Evolutionary conservation across 345 rosid species (phyloP).

Genomic region (Gossypium anomalum): DNA sequence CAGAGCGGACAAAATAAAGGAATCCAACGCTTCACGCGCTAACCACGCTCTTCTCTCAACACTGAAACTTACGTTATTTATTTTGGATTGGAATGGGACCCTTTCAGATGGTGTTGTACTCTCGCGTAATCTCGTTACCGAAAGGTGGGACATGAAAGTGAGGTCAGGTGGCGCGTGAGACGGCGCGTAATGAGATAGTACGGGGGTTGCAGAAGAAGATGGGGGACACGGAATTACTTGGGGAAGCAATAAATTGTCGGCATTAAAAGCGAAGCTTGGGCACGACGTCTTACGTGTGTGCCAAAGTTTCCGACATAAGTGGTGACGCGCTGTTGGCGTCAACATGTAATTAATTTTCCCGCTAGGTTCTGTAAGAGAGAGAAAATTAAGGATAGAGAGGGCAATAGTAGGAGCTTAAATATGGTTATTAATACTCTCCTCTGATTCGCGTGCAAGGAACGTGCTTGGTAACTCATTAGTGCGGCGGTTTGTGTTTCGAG

Average conservation of each 20-base stretch:
- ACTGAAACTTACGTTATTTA: conserved; percentile 12
- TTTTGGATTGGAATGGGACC: neutral
- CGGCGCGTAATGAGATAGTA: neutral
- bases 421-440: conserved; percentile 8
- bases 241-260: conserved; percentile 30
- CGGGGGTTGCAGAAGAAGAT: neutral
- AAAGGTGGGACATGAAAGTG: neutral
- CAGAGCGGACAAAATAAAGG: conserved; percentile 18
- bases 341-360: conserved; percentile 21
- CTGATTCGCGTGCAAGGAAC: neutral
- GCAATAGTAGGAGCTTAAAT: neutral
- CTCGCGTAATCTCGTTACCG: conserved; percentile 4
- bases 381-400: neutral
- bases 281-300: conserved; percentile 31
- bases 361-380: conserved; percentile 4
- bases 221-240: conserved; percentile 24
- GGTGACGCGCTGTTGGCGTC: conserved; percentile 40
- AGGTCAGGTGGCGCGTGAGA: conserved; percentile 16
- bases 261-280: conserved; percentile 29
- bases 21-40: conserved; percentile 29
- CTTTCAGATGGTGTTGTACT: conserved; percentile 2
- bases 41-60: neutral
- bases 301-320: conserved; percentile 24
- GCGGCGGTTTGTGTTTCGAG: neutral
- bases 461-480: neutral